phyloP scores from a whole-genome alignment of 345 rosid genomes.

The Passiflora organensis region DNA sequence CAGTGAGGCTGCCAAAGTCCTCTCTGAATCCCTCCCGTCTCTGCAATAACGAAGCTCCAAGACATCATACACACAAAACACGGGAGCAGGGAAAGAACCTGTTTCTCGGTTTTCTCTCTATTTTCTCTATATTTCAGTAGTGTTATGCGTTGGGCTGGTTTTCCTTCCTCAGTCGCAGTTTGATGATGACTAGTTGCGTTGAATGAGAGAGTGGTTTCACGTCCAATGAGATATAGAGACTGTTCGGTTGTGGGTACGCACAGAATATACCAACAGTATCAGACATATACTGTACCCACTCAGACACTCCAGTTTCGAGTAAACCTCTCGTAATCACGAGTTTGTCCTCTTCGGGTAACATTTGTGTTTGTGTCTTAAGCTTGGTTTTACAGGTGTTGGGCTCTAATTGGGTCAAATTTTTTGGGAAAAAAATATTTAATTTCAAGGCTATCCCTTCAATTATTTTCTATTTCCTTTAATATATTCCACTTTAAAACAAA shows the following conservation, averaged over 20 bases:
- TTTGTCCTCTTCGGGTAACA: no score
- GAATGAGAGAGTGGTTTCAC: slow-evolving; percentile 5
- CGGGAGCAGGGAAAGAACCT: not conserved
- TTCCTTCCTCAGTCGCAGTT: not conserved
- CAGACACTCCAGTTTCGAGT: no score
- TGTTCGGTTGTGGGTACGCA: slow-evolving; percentile 11
- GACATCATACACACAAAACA: slow-evolving; percentile 37
- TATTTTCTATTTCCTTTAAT: no score
- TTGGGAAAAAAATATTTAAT: no score
- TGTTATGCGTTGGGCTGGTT: not conserved
- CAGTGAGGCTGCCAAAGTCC: slow-evolving; percentile 45
- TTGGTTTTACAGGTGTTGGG: no score
- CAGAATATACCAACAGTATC: slow-evolving; percentile 60
- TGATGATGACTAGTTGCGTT: not conserved
- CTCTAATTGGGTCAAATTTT: no score
- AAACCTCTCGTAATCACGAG: no score
- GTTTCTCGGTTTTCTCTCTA: not conserved
- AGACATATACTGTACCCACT: slow-evolving; percentile 10
- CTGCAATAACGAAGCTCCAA: slow-evolving; percentile 45
- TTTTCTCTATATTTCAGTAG: not conserved
- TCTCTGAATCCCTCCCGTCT: slow-evolving; percentile 51
- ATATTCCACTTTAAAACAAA: no score
- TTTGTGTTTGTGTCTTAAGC: no score
- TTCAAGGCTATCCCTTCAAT: no score
- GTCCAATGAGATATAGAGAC: slow-evolving; percentile 12